These are phyloP conservation scores for Fusarium robinianum DNA, from an alignment of 2,329 filamentous ascomycete genomes.

Conservation along the genomic window DNA sequence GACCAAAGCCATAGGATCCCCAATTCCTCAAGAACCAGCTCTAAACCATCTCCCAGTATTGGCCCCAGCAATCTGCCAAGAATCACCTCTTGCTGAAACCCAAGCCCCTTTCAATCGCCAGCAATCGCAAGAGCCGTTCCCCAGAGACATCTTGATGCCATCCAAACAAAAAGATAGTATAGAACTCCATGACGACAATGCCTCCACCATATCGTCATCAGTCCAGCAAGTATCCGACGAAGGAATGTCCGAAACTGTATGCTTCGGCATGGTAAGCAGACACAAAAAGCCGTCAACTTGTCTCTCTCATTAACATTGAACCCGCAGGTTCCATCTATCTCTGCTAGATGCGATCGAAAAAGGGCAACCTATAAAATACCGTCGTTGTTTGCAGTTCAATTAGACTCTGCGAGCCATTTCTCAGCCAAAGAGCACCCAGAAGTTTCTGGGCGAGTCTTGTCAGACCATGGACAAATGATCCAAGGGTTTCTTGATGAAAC, in stretches of 20 bases:
- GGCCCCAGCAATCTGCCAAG: fast-evolving
- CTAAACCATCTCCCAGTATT: neutral
- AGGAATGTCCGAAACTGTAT: neutral
- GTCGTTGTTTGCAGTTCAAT: neutral
- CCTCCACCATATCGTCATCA: neutral
- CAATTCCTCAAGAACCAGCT: neutral
- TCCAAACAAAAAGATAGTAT: neutral
- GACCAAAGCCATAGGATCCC: too few species aligned
- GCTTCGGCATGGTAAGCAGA: constrained; percentile 19
- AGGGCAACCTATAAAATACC: fast-evolving
- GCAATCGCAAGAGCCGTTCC: neutral
- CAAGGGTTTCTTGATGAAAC: constrained; percentile 20
- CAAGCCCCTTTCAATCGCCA: neutral
- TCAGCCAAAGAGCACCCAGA: neutral
- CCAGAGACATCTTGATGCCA: neutral
- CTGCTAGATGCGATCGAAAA: neutral
- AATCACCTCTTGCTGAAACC: neutral
- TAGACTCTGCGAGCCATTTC: constrained; percentile 11
- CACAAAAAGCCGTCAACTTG: fast-evolving
- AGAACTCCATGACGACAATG: neutral
- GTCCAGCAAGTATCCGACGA: neutral
- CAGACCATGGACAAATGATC: constrained; percentile 16
- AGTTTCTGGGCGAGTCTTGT: neutral
- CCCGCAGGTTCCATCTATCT: constrained; percentile 5
- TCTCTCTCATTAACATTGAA: neutral